phyloP scores from a whole-genome alignment of 371 early-diverging fungal species.

The Mortierella sp. region DNA sequence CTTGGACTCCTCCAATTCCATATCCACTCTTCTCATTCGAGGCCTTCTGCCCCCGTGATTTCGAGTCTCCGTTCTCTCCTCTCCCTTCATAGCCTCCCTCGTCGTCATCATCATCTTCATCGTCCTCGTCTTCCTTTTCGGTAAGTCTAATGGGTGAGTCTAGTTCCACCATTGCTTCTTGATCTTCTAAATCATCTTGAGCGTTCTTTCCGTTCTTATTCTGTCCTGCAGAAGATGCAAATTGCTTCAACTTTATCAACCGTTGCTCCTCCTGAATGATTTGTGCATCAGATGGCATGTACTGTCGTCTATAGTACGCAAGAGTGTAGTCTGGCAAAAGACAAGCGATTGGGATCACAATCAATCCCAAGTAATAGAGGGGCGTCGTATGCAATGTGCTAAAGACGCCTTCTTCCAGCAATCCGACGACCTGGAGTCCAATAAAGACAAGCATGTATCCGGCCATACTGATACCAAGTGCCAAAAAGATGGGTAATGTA shows the following conservation, averaged over 20 bases:
- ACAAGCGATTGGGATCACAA: conserved; percentile 43
- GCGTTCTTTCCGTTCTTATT: conserved; percentile 21
- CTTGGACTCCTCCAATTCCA: not conserved
- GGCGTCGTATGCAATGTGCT: conserved; percentile 37
- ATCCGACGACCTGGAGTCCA: conserved; percentile 34
- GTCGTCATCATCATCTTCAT: conserved; percentile 15
- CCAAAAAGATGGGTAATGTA: conserved; percentile 42
- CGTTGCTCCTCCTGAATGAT: conserved; percentile 55
- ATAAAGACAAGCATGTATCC: conserved; percentile 48
- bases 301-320: conserved; percentile 42
- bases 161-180: conserved; percentile 37
- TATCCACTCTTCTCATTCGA: conserved; percentile 1
- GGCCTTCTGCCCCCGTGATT: not conserved
- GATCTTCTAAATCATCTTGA: conserved; percentile 26
- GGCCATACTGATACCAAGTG: conserved; percentile 36
- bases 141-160: not conserved
- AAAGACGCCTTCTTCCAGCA: conserved; percentile 46
- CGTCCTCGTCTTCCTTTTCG: conserved; percentile 10
- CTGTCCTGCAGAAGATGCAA: conserved; percentile 5
- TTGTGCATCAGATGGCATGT: conserved; percentile 49
- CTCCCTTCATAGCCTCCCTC: conserved; percentile 17
- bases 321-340: conserved; percentile 52
- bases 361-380: conserved; percentile 42
- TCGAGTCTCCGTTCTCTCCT: not conserved
- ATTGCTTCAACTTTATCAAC: conserved; percentile 27